Percentiles rank a stretch among this genome's conserved stretches.
Conservation (phyloP, 1,284 basidiomycete species). For the Naganishia sp. region DNA sequence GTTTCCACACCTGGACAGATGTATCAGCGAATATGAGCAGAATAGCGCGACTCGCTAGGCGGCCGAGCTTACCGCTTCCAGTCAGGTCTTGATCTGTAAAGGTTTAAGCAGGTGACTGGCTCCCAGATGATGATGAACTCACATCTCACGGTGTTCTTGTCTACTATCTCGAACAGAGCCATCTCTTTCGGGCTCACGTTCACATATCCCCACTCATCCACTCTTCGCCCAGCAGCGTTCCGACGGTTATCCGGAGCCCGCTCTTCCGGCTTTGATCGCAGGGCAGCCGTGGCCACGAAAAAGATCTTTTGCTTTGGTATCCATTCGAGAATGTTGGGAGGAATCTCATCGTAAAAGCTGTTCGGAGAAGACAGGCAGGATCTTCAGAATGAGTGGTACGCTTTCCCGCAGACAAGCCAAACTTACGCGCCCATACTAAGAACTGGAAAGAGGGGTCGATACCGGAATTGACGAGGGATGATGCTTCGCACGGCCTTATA, state of each 20-base stretch:
- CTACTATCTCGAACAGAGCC: conserved; percentile 28
- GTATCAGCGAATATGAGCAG: neutral
- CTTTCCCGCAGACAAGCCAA: neutral
- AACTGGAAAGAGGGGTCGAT: neutral
- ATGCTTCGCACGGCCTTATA: no score
- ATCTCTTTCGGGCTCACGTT: conserved; percentile 33
- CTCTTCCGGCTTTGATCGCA: conserved; percentile 8
- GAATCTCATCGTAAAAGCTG: conserved; percentile 31
- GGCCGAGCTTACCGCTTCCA: conserved; percentile 30
- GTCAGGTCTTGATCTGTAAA: conserved; percentile 36
- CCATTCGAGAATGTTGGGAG: conserved; percentile 29
- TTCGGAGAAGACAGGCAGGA: neutral
- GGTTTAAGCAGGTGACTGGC: neutral
- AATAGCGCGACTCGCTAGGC: neutral
- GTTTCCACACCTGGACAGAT: conserved; percentile 33
- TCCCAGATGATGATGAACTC: neutral
- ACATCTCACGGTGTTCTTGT: conserved; percentile 30
- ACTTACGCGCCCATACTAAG: conserved; percentile 24
- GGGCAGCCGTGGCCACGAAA: conserved; percentile 29
- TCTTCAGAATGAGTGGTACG: neutral
- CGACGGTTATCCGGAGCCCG: conserved; percentile 10
- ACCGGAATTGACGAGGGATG: no score
- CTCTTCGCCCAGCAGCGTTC: conserved; percentile 17
- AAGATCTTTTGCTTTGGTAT: conserved; percentile 31
- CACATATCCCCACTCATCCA: conserved; percentile 26